phyloP scores from a whole-genome alignment of 805 yeast species.

The Ogataea pilisensis region DNA sequence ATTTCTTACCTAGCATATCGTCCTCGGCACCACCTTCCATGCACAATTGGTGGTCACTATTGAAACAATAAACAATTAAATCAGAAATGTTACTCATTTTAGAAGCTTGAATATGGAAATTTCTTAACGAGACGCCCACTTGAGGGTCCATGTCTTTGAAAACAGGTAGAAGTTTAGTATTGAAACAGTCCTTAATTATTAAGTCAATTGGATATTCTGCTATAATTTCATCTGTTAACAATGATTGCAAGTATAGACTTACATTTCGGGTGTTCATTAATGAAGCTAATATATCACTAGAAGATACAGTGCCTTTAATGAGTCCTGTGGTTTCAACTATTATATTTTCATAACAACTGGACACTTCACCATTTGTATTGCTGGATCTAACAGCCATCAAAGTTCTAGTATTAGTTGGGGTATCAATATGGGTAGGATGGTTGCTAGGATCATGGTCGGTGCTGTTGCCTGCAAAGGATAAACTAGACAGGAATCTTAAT shows the following conservation, averaged over 20 bases:
- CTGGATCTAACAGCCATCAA: conserved; percentile 31
- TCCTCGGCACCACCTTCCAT: conserved; percentile 9
- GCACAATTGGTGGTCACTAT: conserved; percentile 33
- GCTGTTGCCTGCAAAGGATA: conserved; percentile 11
- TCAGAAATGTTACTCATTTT: conserved; percentile 73
- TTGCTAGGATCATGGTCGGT: conserved; percentile 2
- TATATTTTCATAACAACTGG: conserved; percentile 26
- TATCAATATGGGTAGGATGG: conserved; percentile 9
- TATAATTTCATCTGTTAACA: conserved; percentile 19
- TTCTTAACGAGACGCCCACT: conserved; percentile 71
- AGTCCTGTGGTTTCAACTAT: conserved; percentile 39
- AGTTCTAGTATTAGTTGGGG: conserved; percentile 23
- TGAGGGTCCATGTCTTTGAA: conserved; percentile 64
- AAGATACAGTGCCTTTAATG: conserved; percentile 51
- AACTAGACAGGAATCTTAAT: conserved; percentile 37
- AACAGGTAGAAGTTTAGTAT: conserved; percentile 42
- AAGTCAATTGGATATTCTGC: conserved; percentile 25
- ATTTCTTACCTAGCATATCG: conserved; percentile 17
- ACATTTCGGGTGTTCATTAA: conserved; percentile 30
- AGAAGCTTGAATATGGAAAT: conserved; percentile 83
- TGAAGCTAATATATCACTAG: conserved; percentile 50
- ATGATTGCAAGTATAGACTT: conserved; percentile 26
- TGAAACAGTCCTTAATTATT: conserved; percentile 40
- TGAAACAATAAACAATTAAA: conserved; percentile 69
- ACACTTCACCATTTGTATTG: conserved; percentile 26